These are phyloP conservation scores for Fusarium subglutinans DNA, from an alignment of 2,329 filamentous ascomycete genomes.

Conservation along the genomic window DNA sequence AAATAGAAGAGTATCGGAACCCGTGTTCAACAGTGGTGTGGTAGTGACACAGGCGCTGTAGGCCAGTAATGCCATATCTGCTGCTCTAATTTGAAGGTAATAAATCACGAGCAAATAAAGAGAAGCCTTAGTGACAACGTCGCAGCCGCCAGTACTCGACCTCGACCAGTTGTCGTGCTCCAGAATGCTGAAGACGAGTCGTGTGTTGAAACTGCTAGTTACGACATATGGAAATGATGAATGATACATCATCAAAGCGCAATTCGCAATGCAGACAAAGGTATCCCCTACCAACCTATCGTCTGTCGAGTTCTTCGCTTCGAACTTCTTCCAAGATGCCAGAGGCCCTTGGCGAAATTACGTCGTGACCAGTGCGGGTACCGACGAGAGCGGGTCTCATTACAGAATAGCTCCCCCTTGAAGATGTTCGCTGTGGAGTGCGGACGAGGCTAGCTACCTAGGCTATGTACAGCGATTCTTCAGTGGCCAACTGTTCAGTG, in stretches of 20 bases:
- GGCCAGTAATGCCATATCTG: neutral
- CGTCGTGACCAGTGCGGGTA: slow-evolving; percentile 41
- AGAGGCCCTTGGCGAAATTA: slow-evolving; percentile 41
- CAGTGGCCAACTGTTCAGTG: slow-evolving; percentile 22
- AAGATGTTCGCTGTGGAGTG: neutral
- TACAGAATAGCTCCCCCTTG: slow-evolving; percentile 28
- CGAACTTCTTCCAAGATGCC: slow-evolving; percentile 22
- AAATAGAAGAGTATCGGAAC: neutral
- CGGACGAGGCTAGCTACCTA: neutral
- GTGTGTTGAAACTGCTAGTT: neutral
- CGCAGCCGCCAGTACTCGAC: slow-evolving; percentile 16
- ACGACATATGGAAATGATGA: neutral
- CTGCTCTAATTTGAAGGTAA: neutral
- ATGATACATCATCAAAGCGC: neutral
- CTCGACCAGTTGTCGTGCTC: neutral
- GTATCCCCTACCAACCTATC: slow-evolving; percentile 11
- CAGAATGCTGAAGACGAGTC: slow-evolving; percentile 17
- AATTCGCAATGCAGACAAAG: neutral
- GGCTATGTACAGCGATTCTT: neutral
- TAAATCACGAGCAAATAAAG: neutral
- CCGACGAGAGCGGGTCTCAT: slow-evolving; percentile 41
- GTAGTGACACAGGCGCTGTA: neutral
- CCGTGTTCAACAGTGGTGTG: neutral
- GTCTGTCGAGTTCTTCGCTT: slow-evolving; percentile 13
- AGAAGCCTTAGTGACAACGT: slow-evolving; percentile 31